Percentiles rank a stretch among this genome's conserved stretches.
Conservation (phyloP, 805 yeast genomes). For the Ogataea nonfermentans region DNA sequence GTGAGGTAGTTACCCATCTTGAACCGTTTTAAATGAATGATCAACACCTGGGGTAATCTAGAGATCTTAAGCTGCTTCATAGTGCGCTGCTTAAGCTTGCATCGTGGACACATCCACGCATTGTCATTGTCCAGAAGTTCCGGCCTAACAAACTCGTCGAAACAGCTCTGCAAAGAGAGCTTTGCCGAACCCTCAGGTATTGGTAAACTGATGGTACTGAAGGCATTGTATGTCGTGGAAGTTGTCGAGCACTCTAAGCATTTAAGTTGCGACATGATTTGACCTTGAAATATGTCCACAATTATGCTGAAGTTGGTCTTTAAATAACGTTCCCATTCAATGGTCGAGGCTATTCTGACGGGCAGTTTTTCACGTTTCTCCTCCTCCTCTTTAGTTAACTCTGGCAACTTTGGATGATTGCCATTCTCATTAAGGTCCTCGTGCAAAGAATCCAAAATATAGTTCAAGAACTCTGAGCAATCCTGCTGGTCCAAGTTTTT, state of each 20-base stretch:
- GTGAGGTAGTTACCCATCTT: conserved; percentile 49
- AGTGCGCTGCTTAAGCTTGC: conserved; percentile 61
- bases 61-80: conserved; percentile 71
- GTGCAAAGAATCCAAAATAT: conserved; percentile 70
- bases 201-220: conserved; percentile 76
- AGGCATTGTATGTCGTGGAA: conserved; percentile 84
- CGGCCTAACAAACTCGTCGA: conserved; percentile 70
- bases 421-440: conserved; percentile 79
- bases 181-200: conserved; percentile 49
- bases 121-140: conserved; percentile 77
- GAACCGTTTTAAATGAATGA: conserved; percentile 85
- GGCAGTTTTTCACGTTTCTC: conserved; percentile 67
- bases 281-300: conserved; percentile 86
- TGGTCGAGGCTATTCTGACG: conserved; percentile 75
- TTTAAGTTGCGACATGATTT: conserved; percentile 71
- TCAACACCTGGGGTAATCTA: conserved; percentile 71
- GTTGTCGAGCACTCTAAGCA: conserved; percentile 73
- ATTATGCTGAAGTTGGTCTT: conserved; percentile 75
- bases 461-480: conserved; percentile 78
- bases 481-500: conserved; percentile 77
- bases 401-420: conserved; percentile 50
- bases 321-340: conserved; percentile 90
- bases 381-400: conserved; percentile 71
- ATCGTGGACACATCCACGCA: conserved; percentile 80
- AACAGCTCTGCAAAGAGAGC: conserved; percentile 56